Conservation (phyloP, 2,329 filamentous ascomycete genomes). For the Fusarium sp. region DNA sequence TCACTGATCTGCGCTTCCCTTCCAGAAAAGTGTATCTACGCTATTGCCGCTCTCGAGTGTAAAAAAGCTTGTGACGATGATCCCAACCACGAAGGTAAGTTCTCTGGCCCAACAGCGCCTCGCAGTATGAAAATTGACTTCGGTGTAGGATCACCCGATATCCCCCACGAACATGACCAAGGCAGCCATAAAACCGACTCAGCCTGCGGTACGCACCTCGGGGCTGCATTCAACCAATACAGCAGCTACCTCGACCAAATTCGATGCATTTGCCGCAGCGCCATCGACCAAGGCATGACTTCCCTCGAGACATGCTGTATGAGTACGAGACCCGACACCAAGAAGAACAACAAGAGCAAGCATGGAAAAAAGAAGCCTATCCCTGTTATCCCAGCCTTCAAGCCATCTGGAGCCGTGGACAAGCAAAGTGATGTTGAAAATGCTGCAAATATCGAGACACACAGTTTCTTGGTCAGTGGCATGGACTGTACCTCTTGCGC, state of each 20-base stretch:
- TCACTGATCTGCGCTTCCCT: accelerated
- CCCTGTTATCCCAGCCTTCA: not conserved
- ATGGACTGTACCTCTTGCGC: constrained; percentile 56
- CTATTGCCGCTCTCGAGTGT: constrained; percentile 27
- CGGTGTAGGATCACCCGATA: not conserved
- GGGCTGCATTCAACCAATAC: constrained; percentile 52
- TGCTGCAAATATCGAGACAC: not conserved
- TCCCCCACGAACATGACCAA: constrained; percentile 11
- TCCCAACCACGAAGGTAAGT: constrained; percentile 19
- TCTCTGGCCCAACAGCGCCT: accelerated
- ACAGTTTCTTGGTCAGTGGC: constrained; percentile 47
- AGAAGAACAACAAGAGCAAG: not conserved
- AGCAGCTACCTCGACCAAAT: constrained; percentile 53
- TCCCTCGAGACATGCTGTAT: constrained; percentile 48
- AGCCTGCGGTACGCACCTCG: constrained; percentile 52
- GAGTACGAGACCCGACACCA: not conserved
- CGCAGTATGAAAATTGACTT: accelerated
- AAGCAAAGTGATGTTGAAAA: not conserved
- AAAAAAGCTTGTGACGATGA: constrained; percentile 24
- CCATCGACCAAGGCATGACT: constrained; percentile 47
- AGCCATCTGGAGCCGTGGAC: not conserved
- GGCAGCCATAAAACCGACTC: constrained; percentile 11
- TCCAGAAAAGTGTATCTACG: constrained; percentile 26
- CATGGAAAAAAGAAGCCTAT: not conserved
- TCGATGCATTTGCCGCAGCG: constrained; percentile 55